Percentiles rank a stretch among this genome's conserved stretches.
Evolutionary conservation across 169 alveolate species (phyloP).

Genomic region (Cystoisospora suis): DNA sequence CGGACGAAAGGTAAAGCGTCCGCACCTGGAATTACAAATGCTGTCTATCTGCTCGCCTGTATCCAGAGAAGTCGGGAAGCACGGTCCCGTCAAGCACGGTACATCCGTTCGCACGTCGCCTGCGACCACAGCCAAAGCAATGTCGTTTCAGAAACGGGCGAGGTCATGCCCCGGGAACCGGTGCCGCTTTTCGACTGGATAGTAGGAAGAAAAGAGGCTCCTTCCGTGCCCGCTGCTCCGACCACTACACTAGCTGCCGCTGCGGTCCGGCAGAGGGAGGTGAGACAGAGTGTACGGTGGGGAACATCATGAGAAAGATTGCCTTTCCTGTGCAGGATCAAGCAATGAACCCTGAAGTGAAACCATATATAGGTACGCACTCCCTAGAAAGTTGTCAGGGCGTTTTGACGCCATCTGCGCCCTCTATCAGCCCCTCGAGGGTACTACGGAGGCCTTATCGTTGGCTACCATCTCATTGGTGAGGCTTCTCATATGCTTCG

Average conservation of each 20-base stretch:
- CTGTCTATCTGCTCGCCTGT: not conserved
- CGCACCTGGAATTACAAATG: not conserved
- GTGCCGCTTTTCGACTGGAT: not conserved
- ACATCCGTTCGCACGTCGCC: too few species aligned
- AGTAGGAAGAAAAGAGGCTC: not conserved
- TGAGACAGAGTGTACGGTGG: not conserved
- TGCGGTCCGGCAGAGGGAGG: not conserved
- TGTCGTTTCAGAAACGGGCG: constrained; percentile 42
- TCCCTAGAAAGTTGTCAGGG: not conserved
- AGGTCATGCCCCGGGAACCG: constrained; percentile 41
- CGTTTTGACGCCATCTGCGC: not conserved
- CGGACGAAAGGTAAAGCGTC: constrained; percentile 6
- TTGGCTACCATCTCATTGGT: constrained; percentile 51
- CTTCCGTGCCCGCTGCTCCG: not conserved
- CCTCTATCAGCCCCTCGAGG: constrained; percentile 47
- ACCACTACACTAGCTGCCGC: not conserved
- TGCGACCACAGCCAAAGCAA: not conserved
- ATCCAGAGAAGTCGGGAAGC: constrained; percentile 48
- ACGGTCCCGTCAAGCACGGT: constrained; percentile 50
- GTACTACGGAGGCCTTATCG: constrained; percentile 57
- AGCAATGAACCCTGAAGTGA: not conserved
- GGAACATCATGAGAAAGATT: not conserved
- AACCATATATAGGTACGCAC: constrained; percentile 26
- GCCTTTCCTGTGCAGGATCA: constrained; percentile 9
- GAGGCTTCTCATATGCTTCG: too few species aligned